Conservation (phyloP, 75 land plant species). For the Azolla pinnata region DNA sequence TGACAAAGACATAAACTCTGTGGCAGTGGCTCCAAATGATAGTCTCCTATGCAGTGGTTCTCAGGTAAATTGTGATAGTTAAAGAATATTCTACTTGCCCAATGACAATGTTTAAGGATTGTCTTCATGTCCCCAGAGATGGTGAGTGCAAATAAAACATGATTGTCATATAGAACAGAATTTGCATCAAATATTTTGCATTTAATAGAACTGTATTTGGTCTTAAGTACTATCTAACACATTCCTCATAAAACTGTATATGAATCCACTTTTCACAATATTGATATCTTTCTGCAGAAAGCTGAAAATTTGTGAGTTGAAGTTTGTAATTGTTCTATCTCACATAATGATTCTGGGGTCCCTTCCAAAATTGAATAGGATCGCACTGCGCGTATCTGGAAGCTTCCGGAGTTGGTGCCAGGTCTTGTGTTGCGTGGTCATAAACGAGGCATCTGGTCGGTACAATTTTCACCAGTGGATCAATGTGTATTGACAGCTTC, state of each 20-base stretch:
- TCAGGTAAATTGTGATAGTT: constrained; percentile 42
- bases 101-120: not conserved
- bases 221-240: no score
- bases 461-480: constrained; percentile 97
- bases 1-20: constrained; percentile 84
- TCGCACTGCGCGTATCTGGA: constrained; percentile 86
- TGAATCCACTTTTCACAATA: no score
- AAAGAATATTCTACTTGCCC: not conserved
- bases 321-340: no score
- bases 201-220: no score
- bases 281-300: no score
- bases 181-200: no score
- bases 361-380: no score
- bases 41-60: constrained; percentile 85
- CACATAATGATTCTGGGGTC: no score
- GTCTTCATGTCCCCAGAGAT: not conserved
- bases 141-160: no score
- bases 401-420: constrained; percentile 59
- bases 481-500: constrained; percentile 83
- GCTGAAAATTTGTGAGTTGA: no score
- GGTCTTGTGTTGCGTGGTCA: constrained; percentile 60
- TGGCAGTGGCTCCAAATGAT: constrained; percentile 88
- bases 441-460: constrained; percentile 83
- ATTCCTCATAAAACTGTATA: no score
- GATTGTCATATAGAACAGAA: no score